Base-by-base conservation (phyloP, 306 rosid species). In the Medicago truncatula region DNA sequence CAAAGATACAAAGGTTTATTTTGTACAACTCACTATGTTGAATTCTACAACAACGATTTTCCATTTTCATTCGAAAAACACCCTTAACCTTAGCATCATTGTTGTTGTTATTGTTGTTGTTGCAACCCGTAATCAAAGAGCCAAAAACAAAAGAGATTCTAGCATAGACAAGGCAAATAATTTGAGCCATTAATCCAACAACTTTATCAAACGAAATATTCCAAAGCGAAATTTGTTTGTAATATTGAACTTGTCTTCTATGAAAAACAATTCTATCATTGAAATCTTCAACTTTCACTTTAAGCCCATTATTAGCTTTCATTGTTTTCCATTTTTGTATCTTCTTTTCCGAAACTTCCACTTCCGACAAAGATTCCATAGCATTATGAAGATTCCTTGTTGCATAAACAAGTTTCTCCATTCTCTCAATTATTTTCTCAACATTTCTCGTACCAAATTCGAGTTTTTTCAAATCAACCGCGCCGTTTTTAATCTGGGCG, bases 221-320 rank as follows among this genome's bases (percentile, higher is more conserved):
- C 97, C 97, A 92, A 1, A 92, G 85, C 7, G 97, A 92, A 9
- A n/a, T 63, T n/a, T 83, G 88, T 34, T 76, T 92, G 78, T 47
- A 88, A 78, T 77, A 84, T 7, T 73, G 73, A 3, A 92, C 85
- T 9, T 85, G 86, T 14, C 85, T 83, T 21, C 59, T 79, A 70
- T 70, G 79, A n/a, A 4, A 28, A 0, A 36, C 9, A 4, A 89
- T 79, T 68, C 71, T 84, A 2, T 82, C 81, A 0, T 54, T 73
- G 9, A 86, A 77, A 46, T 75, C 28, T 5, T 92, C 89, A 4
- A 82, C 65, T 36, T 82, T 88, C 8, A 83, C 70, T 18, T 73
- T 80, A 2, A 41, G 60, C 10, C 73, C 79, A 1, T 81, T 80
- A 17, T 81, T 86, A 0, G 67, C 40, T 16, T 75, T 66, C 3